A percentile compares a stretch with the other conserved stretches of the same genome.
These are phyloP conservation scores for Colletotrichum sp. DNA, from an alignment of 2,329 filamentous ascomycete genomes.

Conservation along the genomic window DNA sequence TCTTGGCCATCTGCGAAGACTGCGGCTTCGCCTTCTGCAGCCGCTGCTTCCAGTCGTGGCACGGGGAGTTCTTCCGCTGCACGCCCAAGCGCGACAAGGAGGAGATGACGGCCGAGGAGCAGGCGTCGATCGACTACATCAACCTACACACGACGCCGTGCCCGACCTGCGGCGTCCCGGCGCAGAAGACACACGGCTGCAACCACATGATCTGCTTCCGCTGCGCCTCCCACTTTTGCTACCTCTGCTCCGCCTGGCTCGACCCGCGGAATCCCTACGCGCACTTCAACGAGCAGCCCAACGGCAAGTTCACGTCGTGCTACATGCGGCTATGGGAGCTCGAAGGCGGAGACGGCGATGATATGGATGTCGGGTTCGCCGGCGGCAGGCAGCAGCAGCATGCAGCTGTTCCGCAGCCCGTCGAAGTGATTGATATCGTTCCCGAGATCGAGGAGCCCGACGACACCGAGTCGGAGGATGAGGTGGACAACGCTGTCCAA, in stretches of 20 bases:
- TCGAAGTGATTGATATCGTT: slow-evolving; percentile 22
- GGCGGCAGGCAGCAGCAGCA: slow-evolving; percentile 35
- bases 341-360: slow-evolving; percentile 76
- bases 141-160: slow-evolving; percentile 83
- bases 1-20: slow-evolving; percentile 85
- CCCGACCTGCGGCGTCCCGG: slow-evolving; percentile 83
- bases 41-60: slow-evolving; percentile 79
- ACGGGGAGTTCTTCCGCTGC: slow-evolving; percentile 81
- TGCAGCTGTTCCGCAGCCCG: slow-evolving; percentile 20
- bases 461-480: slow-evolving; percentile 34
- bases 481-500: slow-evolving; percentile 21
- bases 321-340: slow-evolving; percentile 91
- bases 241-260: slow-evolving; percentile 89
- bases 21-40: slow-evolving; percentile 89
- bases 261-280: slow-evolving; percentile 80
- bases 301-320: slow-evolving; percentile 64
- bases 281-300: slow-evolving; percentile 78
- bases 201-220: slow-evolving; percentile 96
- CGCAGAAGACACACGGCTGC: slow-evolving; percentile 91
- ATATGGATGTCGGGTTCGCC: slow-evolving; percentile 50
- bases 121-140: slow-evolving; percentile 86
- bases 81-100: slow-evolving; percentile 68
- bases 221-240: slow-evolving; percentile 93
- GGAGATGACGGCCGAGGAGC: slow-evolving; percentile 83
- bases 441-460: slow-evolving; percentile 37